Base-by-base conservation (phyloP, 1,139 yeast species). In the Nadsonia starkeyi-henricii region DNA sequence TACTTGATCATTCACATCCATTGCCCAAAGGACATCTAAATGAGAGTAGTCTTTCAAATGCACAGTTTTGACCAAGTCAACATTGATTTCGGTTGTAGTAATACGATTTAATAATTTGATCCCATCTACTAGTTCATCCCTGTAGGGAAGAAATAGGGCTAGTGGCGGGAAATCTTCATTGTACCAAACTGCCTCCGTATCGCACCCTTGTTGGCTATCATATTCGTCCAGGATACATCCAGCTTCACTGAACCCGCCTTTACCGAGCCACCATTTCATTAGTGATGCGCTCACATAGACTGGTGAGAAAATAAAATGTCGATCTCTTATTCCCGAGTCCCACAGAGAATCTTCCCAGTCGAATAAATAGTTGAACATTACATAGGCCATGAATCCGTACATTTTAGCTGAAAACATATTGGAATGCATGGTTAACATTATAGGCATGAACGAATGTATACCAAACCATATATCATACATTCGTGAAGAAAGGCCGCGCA, bases 21-120 rank as follows among this genome's bases (percentile, higher is more conserved):
- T 63, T 0, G 96, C 94, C 97, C 97, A 89, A 23, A 89, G 64
- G 20, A 88, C 93, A 61, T 89, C 97, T 58, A 89, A 71, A 63
- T 89, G 97, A 46, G 93, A 91, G 62, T 88, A 93, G 30, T 71
- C 57, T 1, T 64, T 63, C 36, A 65, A 48, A 36, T 62, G 62
- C 17, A 57, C 56, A 7, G 63, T 58, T 37, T 55, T 55, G 3
- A 62, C 52, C 21, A 54, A 63, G 0, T 62, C 66, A 2, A 77
- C 71, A 2, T 74, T 69, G 19, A 69, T 62, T 71, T 56, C 78
- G 65, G 55, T 70, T 55, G 55, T 73, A 55, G 61, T 68, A 68
- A 58, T 66, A 46, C 69, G 73, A 63, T 52, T 75, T 68, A 78
- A 67, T 21, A 85, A 70, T 48, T 77, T 63, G 36, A 67, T 67